These are phyloP conservation scores for Suhomyces yuchorum DNA, from an alignment of 1,139 yeast genomes.

Conservation along the genomic window DNA sequence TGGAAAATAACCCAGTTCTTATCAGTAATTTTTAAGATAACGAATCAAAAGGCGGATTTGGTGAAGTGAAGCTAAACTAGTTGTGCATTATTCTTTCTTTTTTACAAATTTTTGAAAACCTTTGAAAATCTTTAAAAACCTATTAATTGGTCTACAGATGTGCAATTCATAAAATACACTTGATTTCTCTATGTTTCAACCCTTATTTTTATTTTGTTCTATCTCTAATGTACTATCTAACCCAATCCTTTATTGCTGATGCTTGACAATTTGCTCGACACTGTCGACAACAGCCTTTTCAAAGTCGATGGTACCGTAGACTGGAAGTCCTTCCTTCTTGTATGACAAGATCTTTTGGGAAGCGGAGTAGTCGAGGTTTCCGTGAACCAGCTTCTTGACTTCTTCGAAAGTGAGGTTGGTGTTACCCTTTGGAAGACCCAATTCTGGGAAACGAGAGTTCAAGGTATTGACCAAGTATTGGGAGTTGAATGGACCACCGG, in stretches of 20 bases:
- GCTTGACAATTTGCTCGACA: not conserved
- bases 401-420: not conserved
- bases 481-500: slow-evolving; percentile 12
- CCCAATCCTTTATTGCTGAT: not conserved
- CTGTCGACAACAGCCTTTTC: slow-evolving; percentile 43
- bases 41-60: too few relatives aligned
- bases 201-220: not conserved
- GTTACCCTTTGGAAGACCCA: not conserved
- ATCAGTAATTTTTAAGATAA: too few relatives aligned
- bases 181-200: too few relatives aligned
- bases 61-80: too few relatives aligned
- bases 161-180: too few relatives aligned
- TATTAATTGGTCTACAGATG: too few relatives aligned
- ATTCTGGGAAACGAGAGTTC: slow-evolving; percentile 14
- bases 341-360: slow-evolving; percentile 41
- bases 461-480: slow-evolving; percentile 38
- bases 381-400: not conserved
- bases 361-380: slow-evolving; percentile 32
- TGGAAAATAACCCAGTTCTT: too few relatives aligned
- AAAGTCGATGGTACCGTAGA: slow-evolving; percentile 23
- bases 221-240: too few relatives aligned
- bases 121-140: too few relatives aligned
- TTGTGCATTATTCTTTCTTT: too few relatives aligned
- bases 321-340: slow-evolving; percentile 23
- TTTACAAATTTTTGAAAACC: too few relatives aligned